Evolutionary conservation across 495 filamentous ascomycete species (phyloP).

Genomic region (Oidiodendron maius): DNA sequence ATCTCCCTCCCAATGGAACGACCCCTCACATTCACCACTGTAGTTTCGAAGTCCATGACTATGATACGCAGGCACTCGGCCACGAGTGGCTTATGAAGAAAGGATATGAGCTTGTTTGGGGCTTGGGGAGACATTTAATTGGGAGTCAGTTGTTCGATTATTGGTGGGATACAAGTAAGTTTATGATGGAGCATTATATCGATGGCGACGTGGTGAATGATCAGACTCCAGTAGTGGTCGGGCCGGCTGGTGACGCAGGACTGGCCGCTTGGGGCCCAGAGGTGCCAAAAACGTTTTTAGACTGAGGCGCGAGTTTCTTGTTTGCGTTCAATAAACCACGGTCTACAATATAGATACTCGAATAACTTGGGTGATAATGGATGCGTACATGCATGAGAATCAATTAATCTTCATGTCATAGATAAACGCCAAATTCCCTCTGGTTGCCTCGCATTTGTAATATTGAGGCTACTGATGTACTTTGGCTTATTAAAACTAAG

Average conservation of each 20-base stretch:
- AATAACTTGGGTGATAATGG: too few relatives aligned
- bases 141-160: slow-evolving; percentile 65
- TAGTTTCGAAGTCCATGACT: slow-evolving; percentile 68
- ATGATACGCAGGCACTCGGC: slow-evolving; percentile 65
- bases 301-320: too few relatives aligned
- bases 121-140: slow-evolving; percentile 63
- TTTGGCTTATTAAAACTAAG: too few relatives aligned
- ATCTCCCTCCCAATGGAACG: slow-evolving; percentile 21
- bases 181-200: slow-evolving; percentile 57
- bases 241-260: not conserved
- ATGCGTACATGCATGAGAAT: too few relatives aligned
- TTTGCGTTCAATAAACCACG: too few relatives aligned
- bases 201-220: slow-evolving; percentile 64
- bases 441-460: too few relatives aligned
- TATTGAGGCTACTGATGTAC: too few relatives aligned
- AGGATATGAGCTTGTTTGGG: slow-evolving; percentile 64
- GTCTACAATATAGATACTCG: too few relatives aligned
- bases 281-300: too few relatives aligned
- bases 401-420: too few relatives aligned
- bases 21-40: slow-evolving; percentile 62
- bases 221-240: slow-evolving; percentile 25
- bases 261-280: slow-evolving; percentile 10
- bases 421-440: too few relatives aligned
- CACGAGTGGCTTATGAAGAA: slow-evolving; percentile 64
- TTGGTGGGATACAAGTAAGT: slow-evolving; percentile 45